Conservation (phyloP, 805 yeast species). For the Candida broadrunensis region DNA sequence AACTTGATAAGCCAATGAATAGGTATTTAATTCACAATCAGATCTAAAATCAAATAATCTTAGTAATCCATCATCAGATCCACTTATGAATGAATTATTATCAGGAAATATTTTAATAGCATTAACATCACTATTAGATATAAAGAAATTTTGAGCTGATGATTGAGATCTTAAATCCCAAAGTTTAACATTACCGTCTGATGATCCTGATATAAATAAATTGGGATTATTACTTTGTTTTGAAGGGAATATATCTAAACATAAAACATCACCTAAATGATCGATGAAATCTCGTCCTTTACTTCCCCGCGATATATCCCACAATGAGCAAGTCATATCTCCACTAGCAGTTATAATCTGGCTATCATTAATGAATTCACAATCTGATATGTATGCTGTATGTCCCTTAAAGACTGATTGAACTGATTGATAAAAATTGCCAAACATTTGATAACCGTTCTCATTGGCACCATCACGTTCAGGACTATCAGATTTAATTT, state of each 20-base stretch:
- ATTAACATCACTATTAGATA: slow-evolving; percentile 65
- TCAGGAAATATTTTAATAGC: slow-evolving; percentile 61
- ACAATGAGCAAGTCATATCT: slow-evolving; percentile 72
- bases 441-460: slow-evolving; percentile 9
- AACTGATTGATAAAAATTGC: slow-evolving; percentile 24
- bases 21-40: slow-evolving; percentile 63
- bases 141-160: slow-evolving; percentile 48
- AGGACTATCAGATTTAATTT: slow-evolving; percentile 17
- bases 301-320: slow-evolving; percentile 72
- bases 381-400: slow-evolving; percentile 74
- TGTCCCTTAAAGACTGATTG: slow-evolving; percentile 72
- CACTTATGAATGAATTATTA: slow-evolving; percentile 67
- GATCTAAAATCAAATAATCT: slow-evolving; percentile 73
- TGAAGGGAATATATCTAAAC: slow-evolving; percentile 28
- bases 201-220: slow-evolving; percentile 59
- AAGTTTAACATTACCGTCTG: slow-evolving; percentile 64
- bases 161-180: slow-evolving; percentile 62
- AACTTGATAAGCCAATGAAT: slow-evolving; percentile 20
- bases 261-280: slow-evolving; percentile 70
- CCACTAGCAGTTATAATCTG: slow-evolving; percentile 72
- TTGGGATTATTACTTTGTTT: slow-evolving; percentile 13
- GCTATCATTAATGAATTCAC: slow-evolving; percentile 60
- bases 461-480: background rate
- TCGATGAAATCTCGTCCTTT: slow-evolving; percentile 55
- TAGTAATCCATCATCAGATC: slow-evolving; percentile 75